Base-by-base conservation (phyloP, 805 yeast genomes). In the Debaryomyces castellii region DNA sequence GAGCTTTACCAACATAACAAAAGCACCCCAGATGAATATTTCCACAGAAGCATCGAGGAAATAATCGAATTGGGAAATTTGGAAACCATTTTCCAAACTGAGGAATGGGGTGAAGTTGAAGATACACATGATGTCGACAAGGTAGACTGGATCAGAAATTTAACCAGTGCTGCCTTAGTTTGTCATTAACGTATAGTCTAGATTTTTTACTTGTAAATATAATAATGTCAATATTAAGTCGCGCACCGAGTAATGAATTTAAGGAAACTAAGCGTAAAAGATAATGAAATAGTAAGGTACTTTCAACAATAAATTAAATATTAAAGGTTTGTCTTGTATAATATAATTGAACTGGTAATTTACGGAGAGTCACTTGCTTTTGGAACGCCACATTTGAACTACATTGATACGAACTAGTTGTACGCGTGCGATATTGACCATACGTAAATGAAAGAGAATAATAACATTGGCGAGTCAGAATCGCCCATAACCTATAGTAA, bases 61-160 rank as follows among this genome's bases (percentile, higher is more conserved):
- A 76, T 92, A 33, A 85, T 91, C 1, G 81, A 81, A 56, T 78
- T 86, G 47, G 90, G 90, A 8, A 83, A 86, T 46, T 72, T 94
- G 56, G 99, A 94, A 60, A 83, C 84, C 11, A 82, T 85, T 27
- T 80, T 80, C 66, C 99, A 94, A 67, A 87, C 96, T 28, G 82
- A 81, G 18, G 78, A 83, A 59, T 94, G 99, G 99, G 99, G 99
- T 25, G 97, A 92, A 66, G 98, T 92, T 20, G 98, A 94, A 68
- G 99, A 94, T 60, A 89, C 98, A 2, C 99, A 94, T 62, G 99
- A 94, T 63, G 97, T 94, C n/a, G 96, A 89, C 58, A 85, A 86
- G 64, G 96, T 84, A 33, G 97, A 94, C 55, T 76, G 95, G 56
- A 75, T 89, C 58, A 82, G 97, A 65, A 82, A 83, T 58, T 76